A percentile compares a stretch with the other conserved stretches of the same genome.
These are phyloP conservation scores for Moricandia moricandioides DNA, from an alignment of 345 rosid species.

Conservation along the genomic window DNA sequence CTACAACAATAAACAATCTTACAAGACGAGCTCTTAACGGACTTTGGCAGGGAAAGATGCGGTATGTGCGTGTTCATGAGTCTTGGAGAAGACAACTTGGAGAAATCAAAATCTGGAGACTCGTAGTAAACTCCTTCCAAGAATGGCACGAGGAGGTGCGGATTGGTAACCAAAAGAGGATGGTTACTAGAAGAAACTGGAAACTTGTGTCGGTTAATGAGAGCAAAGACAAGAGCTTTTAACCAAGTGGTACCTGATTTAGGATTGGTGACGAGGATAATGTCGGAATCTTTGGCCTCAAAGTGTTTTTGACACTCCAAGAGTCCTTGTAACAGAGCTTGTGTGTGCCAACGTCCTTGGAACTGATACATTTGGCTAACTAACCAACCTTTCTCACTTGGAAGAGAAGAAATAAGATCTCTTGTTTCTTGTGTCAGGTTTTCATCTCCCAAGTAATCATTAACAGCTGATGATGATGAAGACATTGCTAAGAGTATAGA, in stretches of 20 bases:
- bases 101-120: slow-evolving; percentile 19
- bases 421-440: slow-evolving; percentile 35
- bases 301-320: slow-evolving; percentile 42
- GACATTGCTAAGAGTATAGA: slow-evolving; percentile 11
- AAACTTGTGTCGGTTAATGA: slow-evolving; percentile 37
- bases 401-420: slow-evolving; percentile 43
- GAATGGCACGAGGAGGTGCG: slow-evolving; percentile 55
- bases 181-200: slow-evolving; percentile 36
- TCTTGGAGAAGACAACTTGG: slow-evolving; percentile 38
- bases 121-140: slow-evolving; percentile 37
- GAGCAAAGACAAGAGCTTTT: slow-evolving; percentile 49
- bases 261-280: slow-evolving; percentile 48
- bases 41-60: slow-evolving; percentile 35
- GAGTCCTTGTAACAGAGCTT: slow-evolving; percentile 15
- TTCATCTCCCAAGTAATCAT: slow-evolving; percentile 8
- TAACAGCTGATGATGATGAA: slow-evolving; percentile 11
- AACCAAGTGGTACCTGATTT: slow-evolving; percentile 68
- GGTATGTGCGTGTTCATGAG: slow-evolving; percentile 48
- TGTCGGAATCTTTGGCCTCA: slow-evolving; percentile 43
- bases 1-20: slow-evolving; percentile 58
- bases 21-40: slow-evolving; percentile 38
- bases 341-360: slow-evolving; percentile 47
- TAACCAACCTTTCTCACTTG: slow-evolving; percentile 47
- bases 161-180: slow-evolving; percentile 50
- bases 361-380: slow-evolving; percentile 36